Base-by-base conservation (phyloP, 2,329 filamentous ascomycete species). In the Diaporthe vaccinii region DNA sequence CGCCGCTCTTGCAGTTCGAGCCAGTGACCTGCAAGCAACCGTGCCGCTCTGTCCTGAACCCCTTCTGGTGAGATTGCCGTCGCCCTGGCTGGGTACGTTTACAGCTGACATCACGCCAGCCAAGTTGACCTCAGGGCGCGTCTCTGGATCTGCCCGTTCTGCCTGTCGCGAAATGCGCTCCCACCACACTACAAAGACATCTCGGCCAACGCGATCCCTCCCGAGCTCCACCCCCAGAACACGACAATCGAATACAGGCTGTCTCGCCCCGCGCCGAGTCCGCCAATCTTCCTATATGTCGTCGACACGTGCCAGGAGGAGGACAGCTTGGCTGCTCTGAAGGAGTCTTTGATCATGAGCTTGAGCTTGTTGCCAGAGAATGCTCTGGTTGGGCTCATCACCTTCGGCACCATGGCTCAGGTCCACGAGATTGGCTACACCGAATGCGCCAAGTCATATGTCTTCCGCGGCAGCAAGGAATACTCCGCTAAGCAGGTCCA, bases 401-500 rank as follows among this genome's bases (percentile, higher is more conserved):
- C 95, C 62, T 97, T 92, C 82, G 97, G 97, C 77, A 98, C 97
- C 58, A 98, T 98, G 95, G 92, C 95, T 44, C 96, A 98, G 91
- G 95, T 99, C 25, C 97, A 99, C 83, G 97, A 99, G 85, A 95
- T 99, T 79, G 97, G 97, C 73, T 99, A 99, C 83, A 96, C 94
- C 73, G 97, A 98, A 85, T 99, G 97, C 85, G 95, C 97, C 78
- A 99, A 98, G 86, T 98, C 96, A 8, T 99, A 98, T 81, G 97
- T 99, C 57, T 99, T 99, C 89, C 92, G 96, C 74, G 97, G 97
- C 53, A 98, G 93, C 88, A 99, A 98, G 88, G 97, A 99, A 82
- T 99, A 99, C 84, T 90, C 93, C n/a, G 94, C 96, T 72, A 98
- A 98, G 87, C 96, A 98, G 83, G 95, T 99, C n/a, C 96, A 98